Percentiles rank a stretch among this genome's conserved stretches.
These are phyloP conservation scores for Penicillium sp. DNA, from an alignment of 2,329 filamentous ascomycete species.

Conservation along the genomic window DNA sequence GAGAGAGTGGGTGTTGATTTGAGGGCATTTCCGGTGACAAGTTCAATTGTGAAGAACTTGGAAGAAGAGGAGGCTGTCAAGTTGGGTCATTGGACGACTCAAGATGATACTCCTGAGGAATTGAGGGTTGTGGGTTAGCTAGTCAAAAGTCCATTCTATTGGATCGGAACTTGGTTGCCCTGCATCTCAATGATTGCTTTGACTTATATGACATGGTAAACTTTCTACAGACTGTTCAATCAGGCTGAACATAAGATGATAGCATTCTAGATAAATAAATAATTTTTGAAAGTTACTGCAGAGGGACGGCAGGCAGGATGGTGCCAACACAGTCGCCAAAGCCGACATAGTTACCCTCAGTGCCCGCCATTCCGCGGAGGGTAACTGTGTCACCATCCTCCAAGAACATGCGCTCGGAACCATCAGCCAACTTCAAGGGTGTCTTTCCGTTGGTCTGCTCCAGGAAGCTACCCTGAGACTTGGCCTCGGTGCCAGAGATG, in stretches of 20 bases:
- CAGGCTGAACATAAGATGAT: neutral
- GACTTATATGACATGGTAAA: conserved; percentile 1
- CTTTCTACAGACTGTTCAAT: conserved; percentile 8
- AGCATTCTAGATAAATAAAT: conserved; percentile 7
- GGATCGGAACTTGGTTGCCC: too few species aligned
- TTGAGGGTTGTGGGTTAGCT: conserved; percentile 30
- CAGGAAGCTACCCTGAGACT: conserved; percentile 67
- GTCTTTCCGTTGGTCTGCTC: conserved; percentile 73
- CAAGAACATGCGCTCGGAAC: conserved; percentile 69
- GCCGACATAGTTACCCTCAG: conserved; percentile 68
- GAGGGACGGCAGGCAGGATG: conserved; percentile 53
- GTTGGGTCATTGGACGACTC: conserved; percentile 55
- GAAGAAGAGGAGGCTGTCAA: conserved; percentile 53
- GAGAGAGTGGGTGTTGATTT: conserved; percentile 58
- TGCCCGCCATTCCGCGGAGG: conserved; percentile 66
- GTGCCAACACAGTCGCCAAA: conserved; percentile 73
- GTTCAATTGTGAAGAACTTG: conserved; percentile 49
- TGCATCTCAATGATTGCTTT: too few species aligned
- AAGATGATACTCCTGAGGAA: conserved; percentile 57
- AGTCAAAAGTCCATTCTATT: neutral
- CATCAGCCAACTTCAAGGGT: conserved; percentile 61
- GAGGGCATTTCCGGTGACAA: conserved; percentile 49
- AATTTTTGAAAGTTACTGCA: conserved; percentile 20
- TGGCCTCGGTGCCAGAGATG: conserved; percentile 65
- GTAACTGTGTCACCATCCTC: conserved; percentile 72